Evolutionary conservation across 306 rosid genomes (phyloP).

Genomic region (Malus orientalis): DNA sequence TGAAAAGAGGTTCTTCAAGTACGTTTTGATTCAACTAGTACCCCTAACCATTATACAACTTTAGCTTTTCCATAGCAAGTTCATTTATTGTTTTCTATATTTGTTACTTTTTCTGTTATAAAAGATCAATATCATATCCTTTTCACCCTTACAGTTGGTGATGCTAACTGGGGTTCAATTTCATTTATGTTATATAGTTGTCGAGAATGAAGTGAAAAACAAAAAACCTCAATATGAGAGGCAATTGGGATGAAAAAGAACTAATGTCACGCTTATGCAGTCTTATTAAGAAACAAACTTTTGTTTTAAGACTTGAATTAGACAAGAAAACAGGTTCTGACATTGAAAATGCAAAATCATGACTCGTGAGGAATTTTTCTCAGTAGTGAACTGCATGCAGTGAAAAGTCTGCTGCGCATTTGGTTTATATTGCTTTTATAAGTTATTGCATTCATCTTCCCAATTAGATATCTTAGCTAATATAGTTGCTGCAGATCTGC

Average conservation of each 20-base stretch:
- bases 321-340: neutral
- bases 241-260: neutral
- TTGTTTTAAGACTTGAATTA: neutral
- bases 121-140: neutral
- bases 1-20: too few relatives aligned
- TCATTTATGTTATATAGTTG: neutral
- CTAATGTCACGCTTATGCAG: neutral
- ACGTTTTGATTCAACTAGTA: too few relatives aligned
- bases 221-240: neutral
- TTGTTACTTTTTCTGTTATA: neutral
- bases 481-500: constrained; percentile 54
- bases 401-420: neutral
- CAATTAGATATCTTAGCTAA: neutral
- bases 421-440: neutral
- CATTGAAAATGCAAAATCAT: neutral
- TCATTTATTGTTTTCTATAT: neutral
- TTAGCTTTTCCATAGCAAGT: neutral
- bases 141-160: neutral
- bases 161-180: neutral
- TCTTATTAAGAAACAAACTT: neutral
- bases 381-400: neutral
- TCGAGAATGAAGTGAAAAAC: neutral
- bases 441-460: neutral
- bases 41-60: neutral
- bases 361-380: too few relatives aligned